A percentile compares a stretch with the other conserved stretches of the same genome.
These are phyloP conservation scores for Leccinum barrowsii DNA, from an alignment of 768 basidiomycete genomes.

Conservation along the genomic window DNA sequence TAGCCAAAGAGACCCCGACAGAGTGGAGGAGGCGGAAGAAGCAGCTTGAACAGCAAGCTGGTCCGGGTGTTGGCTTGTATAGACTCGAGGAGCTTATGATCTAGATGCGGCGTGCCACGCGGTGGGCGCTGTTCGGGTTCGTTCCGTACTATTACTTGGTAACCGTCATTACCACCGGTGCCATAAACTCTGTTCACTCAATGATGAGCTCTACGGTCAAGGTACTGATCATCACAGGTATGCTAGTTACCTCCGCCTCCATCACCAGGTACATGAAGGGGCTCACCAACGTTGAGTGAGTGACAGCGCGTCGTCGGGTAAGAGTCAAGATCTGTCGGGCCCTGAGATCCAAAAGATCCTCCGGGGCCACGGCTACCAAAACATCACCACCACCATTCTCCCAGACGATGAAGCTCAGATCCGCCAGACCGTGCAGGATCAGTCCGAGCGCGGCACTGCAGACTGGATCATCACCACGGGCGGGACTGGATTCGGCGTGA, in stretches of 20 bases:
- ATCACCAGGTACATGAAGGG: background rate
- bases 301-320: constrained; percentile 58
- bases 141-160: background rate
- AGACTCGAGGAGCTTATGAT: constrained; percentile 68
- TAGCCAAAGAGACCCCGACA: constrained; percentile 28
- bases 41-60: constrained; percentile 48
- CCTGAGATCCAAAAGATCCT: constrained; percentile 57
- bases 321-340: constrained; percentile 59
- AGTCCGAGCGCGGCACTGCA: constrained; percentile 43
- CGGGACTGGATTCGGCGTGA: constrained; percentile 80
- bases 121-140: background rate
- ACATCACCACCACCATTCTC: constrained; percentile 45
- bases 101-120: constrained; percentile 22
- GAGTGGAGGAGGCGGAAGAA: constrained; percentile 57
- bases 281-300: constrained; percentile 43
- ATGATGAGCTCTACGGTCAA: constrained; percentile 19
- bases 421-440: constrained; percentile 41
- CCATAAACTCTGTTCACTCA: background rate
- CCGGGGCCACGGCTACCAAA: constrained; percentile 34
- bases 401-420: constrained; percentile 63
- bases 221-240: constrained; percentile 29
- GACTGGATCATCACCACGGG: constrained; percentile 83
- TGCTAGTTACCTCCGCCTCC: background rate
- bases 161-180: background rate
- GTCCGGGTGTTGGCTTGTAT: constrained; percentile 59